Base-by-base conservation (phyloP, 768 basidiomycete species). In the Tulasnella sp. region DNA sequence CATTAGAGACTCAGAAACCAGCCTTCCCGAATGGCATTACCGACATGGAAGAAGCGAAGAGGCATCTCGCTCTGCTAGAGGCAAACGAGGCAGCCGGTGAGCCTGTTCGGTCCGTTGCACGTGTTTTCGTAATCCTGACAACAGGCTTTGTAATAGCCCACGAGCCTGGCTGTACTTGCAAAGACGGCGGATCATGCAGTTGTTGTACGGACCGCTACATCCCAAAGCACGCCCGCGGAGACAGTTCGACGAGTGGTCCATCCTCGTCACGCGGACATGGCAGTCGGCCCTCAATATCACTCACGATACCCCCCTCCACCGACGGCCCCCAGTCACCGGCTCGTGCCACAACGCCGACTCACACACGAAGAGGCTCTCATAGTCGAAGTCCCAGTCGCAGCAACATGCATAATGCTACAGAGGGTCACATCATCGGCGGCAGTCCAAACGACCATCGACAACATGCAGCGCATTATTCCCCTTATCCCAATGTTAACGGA, bases 161-260 rank as follows among this genome's bases (percentile, higher is more conserved):
- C 58, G 58, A 64, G 25, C 29, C 58, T 12, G 58, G 58, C 7
- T 64, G 58, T 54, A 40, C 22, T 22, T 73, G 72, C 49, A 49
- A 49, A 19, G 25, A 40, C 17, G 34, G 40, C 11, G 72, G 72
- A 49, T 1, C n/a, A 4, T 73, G 72, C 34, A n/a, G 22, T 31
- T 73, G 72, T 40, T 73, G 37, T 40, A 73, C 72, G 22, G 29
- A 39, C 29, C 72, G 72, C 34, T 54, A 54, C 72, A 11, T 49
- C 4, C n/a, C 58, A 5, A 49, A 29, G 58, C 58, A 64, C 8
- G 45, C 45, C 45, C 45, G 45, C 22, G 45, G 45, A 49, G 45
- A 49, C 45, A 49, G 45, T 22, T 29, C n/a, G 58, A 7, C 45
- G 22, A 22, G 4, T 49, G 45, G 45, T 22, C 12, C 58, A 15